These are phyloP conservation scores for Zygosaccharomyces lentus DNA, from an alignment of 805 yeast genomes.

Conservation along the genomic window DNA sequence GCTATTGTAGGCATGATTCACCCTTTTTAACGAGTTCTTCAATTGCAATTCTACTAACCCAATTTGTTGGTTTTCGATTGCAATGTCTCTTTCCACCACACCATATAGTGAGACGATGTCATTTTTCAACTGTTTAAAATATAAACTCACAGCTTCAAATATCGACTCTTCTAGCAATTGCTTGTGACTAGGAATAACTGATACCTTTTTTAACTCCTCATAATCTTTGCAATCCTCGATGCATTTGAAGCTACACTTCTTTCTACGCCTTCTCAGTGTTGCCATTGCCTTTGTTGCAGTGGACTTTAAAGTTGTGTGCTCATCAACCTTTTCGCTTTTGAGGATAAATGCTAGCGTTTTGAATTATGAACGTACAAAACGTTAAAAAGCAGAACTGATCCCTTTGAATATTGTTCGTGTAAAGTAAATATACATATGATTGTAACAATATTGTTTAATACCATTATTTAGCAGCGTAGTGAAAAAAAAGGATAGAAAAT, in stretches of 20 bases:
- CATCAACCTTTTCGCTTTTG: too few species aligned
- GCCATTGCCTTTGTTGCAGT: neutral
- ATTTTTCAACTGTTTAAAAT: constrained; percentile 20
- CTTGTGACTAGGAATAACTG: constrained; percentile 15
- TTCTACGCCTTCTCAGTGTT: constrained; percentile 7
- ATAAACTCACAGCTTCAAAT: constrained; percentile 22
- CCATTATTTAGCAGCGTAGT: too few species aligned
- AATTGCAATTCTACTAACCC: constrained; percentile 22
- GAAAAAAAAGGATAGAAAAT: too few species aligned
- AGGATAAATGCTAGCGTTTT: too few species aligned
- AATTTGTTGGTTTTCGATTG: constrained; percentile 32
- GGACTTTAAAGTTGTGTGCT: neutral
- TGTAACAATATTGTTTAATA: too few species aligned
- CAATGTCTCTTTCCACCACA: constrained; percentile 29
- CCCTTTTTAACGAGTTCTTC: constrained; percentile 20
- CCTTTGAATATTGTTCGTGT: too few species aligned
- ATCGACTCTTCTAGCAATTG: constrained; percentile 21
- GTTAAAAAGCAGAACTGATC: neutral
- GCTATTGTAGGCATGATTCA: constrained; percentile 21
- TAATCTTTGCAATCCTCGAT: constrained; percentile 16
- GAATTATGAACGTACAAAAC: neutral
- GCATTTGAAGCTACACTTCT: constrained; percentile 8
- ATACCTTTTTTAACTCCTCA: constrained; percentile 18
- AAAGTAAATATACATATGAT: too few species aligned
- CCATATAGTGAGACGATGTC: constrained; percentile 22